These are phyloP conservation scores for Fagopyrum homotropicum DNA, from an alignment of 148 eudicot species.

Conservation along the genomic window DNA sequence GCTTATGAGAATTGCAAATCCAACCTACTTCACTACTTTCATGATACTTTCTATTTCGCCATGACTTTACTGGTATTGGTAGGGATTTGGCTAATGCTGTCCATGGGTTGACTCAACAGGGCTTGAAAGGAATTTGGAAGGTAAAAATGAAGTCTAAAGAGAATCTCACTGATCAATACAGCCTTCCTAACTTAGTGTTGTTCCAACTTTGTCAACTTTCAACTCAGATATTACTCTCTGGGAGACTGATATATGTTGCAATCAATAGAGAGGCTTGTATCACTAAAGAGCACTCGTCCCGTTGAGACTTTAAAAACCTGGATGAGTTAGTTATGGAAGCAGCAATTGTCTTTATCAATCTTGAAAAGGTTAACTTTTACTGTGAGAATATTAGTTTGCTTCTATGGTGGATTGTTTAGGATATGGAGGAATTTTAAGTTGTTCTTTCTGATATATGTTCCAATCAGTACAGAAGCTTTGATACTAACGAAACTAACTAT, in stretches of 20 bases:
- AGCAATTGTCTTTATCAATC: background rate
- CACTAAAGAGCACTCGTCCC: background rate
- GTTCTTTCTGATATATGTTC: background rate
- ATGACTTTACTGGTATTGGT: conserved; percentile 1
- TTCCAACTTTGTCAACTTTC: background rate
- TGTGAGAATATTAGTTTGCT: background rate
- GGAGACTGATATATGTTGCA: background rate
- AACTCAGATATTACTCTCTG: background rate
- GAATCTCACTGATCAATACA: background rate
- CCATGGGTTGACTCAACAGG: conserved; percentile 8
- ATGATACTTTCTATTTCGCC: background rate
- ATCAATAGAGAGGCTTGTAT: background rate
- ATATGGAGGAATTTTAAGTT: conserved; percentile 5
- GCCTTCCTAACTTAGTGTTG: background rate
- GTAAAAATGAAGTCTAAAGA: background rate
- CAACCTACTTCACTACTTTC: background rate
- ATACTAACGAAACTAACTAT: conserved; percentile 1
- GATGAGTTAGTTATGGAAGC: background rate
- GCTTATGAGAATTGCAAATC: conserved; percentile 3
- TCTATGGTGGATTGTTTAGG: background rate
- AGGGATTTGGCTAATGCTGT: background rate
- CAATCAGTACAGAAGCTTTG: conserved; percentile 1
- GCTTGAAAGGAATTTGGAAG: background rate
- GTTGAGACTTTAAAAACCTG: too few relatives aligned
- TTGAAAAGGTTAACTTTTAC: conserved; percentile 1